Base-by-base conservation (phyloP, 805 yeast species). In the Kodamaea laetipori region DNA sequence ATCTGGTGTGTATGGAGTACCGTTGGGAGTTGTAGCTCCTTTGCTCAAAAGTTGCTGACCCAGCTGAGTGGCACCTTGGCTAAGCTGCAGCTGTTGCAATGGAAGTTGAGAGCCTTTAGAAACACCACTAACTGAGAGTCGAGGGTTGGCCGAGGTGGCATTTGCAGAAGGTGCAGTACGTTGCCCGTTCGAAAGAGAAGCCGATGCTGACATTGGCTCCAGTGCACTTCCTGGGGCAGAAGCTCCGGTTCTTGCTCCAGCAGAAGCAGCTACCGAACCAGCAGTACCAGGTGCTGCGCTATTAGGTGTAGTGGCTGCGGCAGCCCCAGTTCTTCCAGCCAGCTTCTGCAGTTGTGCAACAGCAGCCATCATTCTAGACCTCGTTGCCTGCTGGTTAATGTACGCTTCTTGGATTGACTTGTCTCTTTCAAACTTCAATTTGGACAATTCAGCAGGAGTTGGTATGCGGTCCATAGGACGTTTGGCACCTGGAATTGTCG, bases 401-500 rank as follows among this genome's bases (percentile, higher is more conserved):
- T 79, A 80, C 2, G 83, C 86, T 51, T 88, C 95, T 50, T 90
- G 89, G 13, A 86, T 76, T 0, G 94, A 84, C 60, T 82, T 84
- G 56, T 92, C 98, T 45, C 96, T 74, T 51, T 92, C 97, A 51
- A 72, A 80, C 62, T 92, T 92, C 67, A 94, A 66, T 48, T 79
- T 79, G 0, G 97, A 80, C 57, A 92, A 75, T 56, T 90, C 96
- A 9, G 84, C 81, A 0, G 98, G 97, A 0, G 95, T 78, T 1
- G 76, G 74, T 3, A 61, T 55, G 1, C 86, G 78, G 48, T 78
- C 80, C 45, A 48, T 52, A 49, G 72, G 43, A 67, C 73, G 49
- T 66, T 67, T 60, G 16, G 43, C 37, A 5, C 34, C 34, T 4
- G 34, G 15, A 3, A 17, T 13, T 4, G 34, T 30, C 6, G 34